phyloP scores from a whole-genome alignment of 1,284 basidiomycete species.

The Apiotrichum gamsii region DNA sequence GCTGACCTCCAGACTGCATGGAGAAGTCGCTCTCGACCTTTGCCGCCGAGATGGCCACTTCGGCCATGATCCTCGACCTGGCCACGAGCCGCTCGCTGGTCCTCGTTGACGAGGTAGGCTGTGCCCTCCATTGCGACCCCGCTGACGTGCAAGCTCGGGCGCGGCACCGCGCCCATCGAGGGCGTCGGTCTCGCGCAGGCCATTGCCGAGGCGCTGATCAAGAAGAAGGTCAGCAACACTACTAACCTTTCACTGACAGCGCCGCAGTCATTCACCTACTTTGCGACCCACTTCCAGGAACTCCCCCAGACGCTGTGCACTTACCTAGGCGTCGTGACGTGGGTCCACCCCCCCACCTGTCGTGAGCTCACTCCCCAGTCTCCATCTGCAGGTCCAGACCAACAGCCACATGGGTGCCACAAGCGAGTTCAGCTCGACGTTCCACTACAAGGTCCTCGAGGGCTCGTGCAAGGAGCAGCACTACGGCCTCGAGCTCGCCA shows the following conservation, averaged over 20 bases:
- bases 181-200: conserved; percentile 87
- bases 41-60: conserved; percentile 82
- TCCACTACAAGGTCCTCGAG: conserved; percentile 61
- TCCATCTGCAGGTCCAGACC: conserved; percentile 65
- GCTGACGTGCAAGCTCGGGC: conserved; percentile 34
- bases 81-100: conserved; percentile 67
- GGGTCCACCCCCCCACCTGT: neutral
- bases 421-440: conserved; percentile 61
- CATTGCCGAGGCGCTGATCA: conserved; percentile 78
- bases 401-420: conserved; percentile 47
- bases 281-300: conserved; percentile 65
- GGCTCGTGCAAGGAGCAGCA: conserved; percentile 37
- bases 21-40: conserved; percentile 86
- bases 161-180: conserved; percentile 78
- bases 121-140: conserved; percentile 30
- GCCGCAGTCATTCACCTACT: conserved; percentile 77
- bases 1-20: conserved; percentile 48
- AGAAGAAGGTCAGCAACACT: conserved; percentile 54
- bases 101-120: conserved; percentile 85
- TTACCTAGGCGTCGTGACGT: conserved; percentile 30
- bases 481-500: conserved; percentile 66
- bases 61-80: conserved; percentile 79
- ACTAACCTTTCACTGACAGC: neutral
- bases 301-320: conserved; percentile 34
- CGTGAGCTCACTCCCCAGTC: conserved; percentile 48